Percentiles rank a stretch among this genome's conserved stretches.
These are phyloP conservation scores for Saturnispora halmiae DNA, from an alignment of 805 yeast species.

Conservation along the genomic window DNA sequence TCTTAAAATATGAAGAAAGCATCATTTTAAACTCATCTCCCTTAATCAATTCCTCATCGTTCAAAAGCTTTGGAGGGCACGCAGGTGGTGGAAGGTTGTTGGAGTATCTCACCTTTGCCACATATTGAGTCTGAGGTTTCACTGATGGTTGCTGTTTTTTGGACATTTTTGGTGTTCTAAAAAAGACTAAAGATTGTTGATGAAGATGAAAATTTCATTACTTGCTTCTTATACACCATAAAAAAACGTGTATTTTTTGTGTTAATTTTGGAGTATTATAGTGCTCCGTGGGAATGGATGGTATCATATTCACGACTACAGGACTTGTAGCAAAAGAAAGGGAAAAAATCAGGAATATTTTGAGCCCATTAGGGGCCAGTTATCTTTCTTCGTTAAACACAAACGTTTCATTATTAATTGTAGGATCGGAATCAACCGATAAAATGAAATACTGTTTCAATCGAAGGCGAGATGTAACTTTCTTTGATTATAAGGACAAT, in stretches of 20 bases:
- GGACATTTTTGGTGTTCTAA: not conserved
- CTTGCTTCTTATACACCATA: too few relatives aligned
- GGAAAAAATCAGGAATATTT: conserved; percentile 35
- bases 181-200: not conserved
- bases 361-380: conserved; percentile 50
- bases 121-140: conserved; percentile 30
- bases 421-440: conserved; percentile 49
- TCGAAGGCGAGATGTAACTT: conserved; percentile 46
- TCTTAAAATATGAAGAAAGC: conserved; percentile 63
- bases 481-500: conserved; percentile 44
- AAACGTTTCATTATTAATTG: conserved; percentile 49
- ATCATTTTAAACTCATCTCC: conserved; percentile 43
- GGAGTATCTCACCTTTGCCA: conserved; percentile 73
- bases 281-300: conserved; percentile 29
- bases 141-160: not conserved
- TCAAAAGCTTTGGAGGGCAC: conserved; percentile 76
- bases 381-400: conserved; percentile 50
- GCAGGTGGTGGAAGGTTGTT: conserved; percentile 92
- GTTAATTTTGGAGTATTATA: not conserved
- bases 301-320: conserved; percentile 49
- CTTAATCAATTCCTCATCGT: conserved; percentile 26
- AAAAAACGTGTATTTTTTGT: too few relatives aligned
- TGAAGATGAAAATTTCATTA: not conserved
- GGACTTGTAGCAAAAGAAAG: conserved; percentile 36
- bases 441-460: conserved; percentile 45